Percentiles rank a stretch among this genome's conserved stretches.
Conservation (phyloP, 805 yeast species). For the Kodamaea fukazawae region DNA sequence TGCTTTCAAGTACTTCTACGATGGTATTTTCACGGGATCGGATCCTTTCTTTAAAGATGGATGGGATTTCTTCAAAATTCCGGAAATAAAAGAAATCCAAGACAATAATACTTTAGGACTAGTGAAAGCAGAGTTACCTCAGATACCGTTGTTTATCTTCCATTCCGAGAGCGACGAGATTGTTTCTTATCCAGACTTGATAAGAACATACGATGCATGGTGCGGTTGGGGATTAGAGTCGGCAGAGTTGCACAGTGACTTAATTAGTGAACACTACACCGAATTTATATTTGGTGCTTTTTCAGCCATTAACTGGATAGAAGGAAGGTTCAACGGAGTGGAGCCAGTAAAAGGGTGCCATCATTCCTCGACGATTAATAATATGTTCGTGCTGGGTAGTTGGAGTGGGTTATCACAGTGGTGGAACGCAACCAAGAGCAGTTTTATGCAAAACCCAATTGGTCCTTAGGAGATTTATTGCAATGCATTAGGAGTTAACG, state of each 20-base stretch:
- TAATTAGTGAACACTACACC: constrained; percentile 16
- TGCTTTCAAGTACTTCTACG: background rate
- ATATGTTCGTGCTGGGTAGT: constrained; percentile 45
- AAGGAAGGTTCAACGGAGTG: constrained; percentile 15
- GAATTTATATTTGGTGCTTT: constrained; percentile 15
- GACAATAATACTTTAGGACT: constrained; percentile 22
- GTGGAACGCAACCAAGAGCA: background rate
- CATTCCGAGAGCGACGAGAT: constrained; percentile 13
- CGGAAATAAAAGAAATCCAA: constrained; percentile 13
- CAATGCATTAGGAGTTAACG: too few species aligned
- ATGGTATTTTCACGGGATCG: constrained; percentile 13
- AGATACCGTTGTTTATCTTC: constrained; percentile 12
- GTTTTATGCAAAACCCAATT: constrained; percentile 4
- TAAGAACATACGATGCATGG: constrained; percentile 11
- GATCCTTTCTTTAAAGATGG: constrained; percentile 15
- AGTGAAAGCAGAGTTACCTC: constrained; percentile 11
- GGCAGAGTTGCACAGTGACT: constrained; percentile 9
- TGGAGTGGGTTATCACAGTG: background rate
- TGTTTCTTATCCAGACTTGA: constrained; percentile 10
- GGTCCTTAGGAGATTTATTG: too few species aligned
- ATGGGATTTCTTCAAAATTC: constrained; percentile 15
- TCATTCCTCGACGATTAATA: constrained; percentile 40
- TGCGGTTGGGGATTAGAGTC: constrained; percentile 12
- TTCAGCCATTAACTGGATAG: constrained; percentile 20
- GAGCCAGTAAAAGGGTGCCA: constrained; percentile 18